Base-by-base conservation (phyloP, 495 filamentous ascomycete genomes). In the Penicillium soppii region DNA sequence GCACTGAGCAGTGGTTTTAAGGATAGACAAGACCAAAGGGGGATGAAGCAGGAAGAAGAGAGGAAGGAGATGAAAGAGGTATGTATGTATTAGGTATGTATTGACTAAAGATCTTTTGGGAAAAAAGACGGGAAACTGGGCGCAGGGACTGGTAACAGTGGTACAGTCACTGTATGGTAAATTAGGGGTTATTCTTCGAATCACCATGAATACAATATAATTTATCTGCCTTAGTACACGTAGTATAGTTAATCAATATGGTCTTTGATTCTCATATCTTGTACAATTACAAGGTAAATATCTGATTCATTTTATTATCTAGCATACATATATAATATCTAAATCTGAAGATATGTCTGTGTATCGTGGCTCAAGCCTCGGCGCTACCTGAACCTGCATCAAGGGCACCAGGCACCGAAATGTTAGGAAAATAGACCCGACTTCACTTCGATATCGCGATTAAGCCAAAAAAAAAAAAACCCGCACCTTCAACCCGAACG, bases 51-150 rank as follows among this genome's bases (percentile, higher is more conserved):
- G 55, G 43, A 57, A 37, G 47, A 54, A 59, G 57, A 54, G 54
- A 59, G 50, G 49, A 52, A 56, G 46, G 49, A 59, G 49, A 50
- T 39, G 52, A 54, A 60, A 35, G 51, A 59, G 58, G 56, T 56
- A 59, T 50, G 19, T 32, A 32, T 32, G 62, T 65, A 63, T 63
- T 59, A 47, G 37, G 35, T 13, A 35, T 52, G 62, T 65, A 65
- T 65, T 63, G 51, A 51, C 43, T 62, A 62, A 52, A 32, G 29
- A 10, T 32, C 8, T 32, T 32, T 32, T 32, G 13, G 7, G 10
- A 27, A 10, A 33, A 46, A 35, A 22, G 20, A 19, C 29, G 19
- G 22, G 23, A 29, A 25, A 16, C 39, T 16, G 47, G 15, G 32
- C 21, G 32, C 41, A 35, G 40, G 50, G 27, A 51, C 50, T 30